phyloP scores from a whole-genome alignment of 2,329 filamentous ascomycete species.

The Neofusicoccum sp. region DNA sequence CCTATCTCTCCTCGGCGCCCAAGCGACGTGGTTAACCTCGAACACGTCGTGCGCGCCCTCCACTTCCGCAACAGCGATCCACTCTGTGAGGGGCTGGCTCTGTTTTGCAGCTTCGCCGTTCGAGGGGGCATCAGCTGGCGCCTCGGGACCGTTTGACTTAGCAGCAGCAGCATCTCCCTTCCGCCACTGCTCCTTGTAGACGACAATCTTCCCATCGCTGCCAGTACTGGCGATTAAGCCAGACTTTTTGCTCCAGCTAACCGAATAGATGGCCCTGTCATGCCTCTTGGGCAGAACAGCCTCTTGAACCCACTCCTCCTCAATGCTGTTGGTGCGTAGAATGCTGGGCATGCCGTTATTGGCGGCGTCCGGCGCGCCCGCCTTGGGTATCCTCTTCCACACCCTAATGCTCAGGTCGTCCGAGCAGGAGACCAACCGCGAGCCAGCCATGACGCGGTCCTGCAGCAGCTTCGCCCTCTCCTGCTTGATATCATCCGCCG shows the following conservation, averaged over 20 bases:
- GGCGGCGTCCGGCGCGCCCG: constrained; percentile 44
- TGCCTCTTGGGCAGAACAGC: constrained; percentile 72
- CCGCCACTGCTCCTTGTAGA: constrained; percentile 68
- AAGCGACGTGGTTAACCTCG: constrained; percentile 88
- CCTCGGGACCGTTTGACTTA: constrained; percentile 18
- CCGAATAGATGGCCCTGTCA: constrained; percentile 77
- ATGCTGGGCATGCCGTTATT: constrained; percentile 79
- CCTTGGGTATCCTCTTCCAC: constrained; percentile 67
- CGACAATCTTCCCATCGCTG: constrained; percentile 76
- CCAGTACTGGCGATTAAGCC: constrained; percentile 85
- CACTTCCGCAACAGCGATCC: constrained; percentile 68
- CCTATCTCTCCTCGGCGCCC: constrained; percentile 76
- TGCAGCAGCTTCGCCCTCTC: constrained; percentile 37
- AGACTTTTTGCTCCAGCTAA: constrained; percentile 74
- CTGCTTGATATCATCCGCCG: constrained; percentile 28
- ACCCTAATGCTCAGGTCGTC: constrained; percentile 78
- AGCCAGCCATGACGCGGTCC: constrained; percentile 41
- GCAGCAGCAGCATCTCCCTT: background rate
- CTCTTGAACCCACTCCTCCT: constrained; percentile 83
- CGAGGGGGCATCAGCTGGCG: constrained; percentile 23
- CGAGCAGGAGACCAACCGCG: constrained; percentile 75
- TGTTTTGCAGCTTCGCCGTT: constrained; percentile 22
- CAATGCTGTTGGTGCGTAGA: constrained; percentile 68
- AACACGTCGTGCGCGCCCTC: constrained; percentile 83
- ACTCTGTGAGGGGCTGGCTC: constrained; percentile 50